These are phyloP conservation scores for Rhizopogon vesiculosus DNA, from an alignment of 768 basidiomycete species.

Conservation along the genomic window DNA sequence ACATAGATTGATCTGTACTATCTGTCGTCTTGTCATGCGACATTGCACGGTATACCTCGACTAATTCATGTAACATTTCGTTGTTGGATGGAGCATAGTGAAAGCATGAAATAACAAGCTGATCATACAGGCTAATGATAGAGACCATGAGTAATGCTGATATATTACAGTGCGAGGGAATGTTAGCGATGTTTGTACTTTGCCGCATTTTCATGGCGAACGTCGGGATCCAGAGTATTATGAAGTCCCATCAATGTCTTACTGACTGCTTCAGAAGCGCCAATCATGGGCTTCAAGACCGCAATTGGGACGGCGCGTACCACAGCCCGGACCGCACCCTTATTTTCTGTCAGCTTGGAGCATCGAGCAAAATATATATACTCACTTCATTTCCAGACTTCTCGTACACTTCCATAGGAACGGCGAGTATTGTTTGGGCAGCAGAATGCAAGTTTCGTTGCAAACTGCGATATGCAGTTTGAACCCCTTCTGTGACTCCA, in stretches of 20 bases:
- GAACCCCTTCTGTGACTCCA: constrained; percentile 81
- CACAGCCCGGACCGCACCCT: constrained; percentile 93
- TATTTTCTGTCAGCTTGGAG: not conserved
- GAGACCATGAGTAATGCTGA: not conserved
- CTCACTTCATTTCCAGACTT: constrained; percentile 84
- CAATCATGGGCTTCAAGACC: constrained; percentile 96
- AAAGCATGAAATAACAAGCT: not conserved
- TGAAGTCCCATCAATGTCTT: constrained; percentile 93
- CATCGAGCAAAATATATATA: constrained; percentile 1
- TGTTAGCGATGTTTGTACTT: constrained; percentile 85
- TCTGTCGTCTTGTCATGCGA: not conserved
- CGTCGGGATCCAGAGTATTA: constrained; percentile 86
- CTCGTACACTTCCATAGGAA: constrained; percentile 99
- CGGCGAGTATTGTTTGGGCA: constrained; percentile 96
- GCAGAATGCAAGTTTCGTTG: constrained; percentile 86
- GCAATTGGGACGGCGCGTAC: constrained; percentile 97
- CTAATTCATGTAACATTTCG: not conserved
- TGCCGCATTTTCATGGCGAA: constrained; percentile 79
- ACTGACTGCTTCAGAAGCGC: constrained; percentile 93
- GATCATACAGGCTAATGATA: not conserved
- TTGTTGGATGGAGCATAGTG: not conserved
- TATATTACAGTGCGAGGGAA: constrained; percentile 18
- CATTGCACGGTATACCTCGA: not conserved
- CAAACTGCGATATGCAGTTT: constrained; percentile 88
- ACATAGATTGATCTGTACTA: constrained; percentile 51